Conservation (phyloP, 495 filamentous ascomycete species). For the Cladorrhinum samala region DNA sequence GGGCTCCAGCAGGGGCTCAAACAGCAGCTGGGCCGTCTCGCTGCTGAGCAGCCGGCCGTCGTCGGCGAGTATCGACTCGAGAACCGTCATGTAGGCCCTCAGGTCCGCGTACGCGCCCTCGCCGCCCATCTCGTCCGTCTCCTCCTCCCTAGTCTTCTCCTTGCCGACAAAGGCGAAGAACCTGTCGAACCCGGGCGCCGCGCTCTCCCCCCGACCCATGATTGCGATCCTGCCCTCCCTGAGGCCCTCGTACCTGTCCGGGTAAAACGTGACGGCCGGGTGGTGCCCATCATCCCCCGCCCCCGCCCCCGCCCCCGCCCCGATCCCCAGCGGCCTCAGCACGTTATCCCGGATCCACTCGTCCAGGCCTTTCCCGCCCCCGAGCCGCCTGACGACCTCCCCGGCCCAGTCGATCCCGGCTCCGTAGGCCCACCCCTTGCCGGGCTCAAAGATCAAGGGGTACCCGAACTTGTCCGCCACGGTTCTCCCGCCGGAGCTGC, state of each 20-base stretch:
- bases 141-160: constrained; percentile 1
- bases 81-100: constrained; percentile 23
- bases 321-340: constrained; percentile 17
- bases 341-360: constrained; percentile 25
- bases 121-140: constrained; percentile 22
- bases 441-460: constrained; percentile 34
- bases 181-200: no score
- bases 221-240: background rate
- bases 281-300: constrained; percentile 21
- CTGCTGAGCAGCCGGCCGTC: constrained; percentile 25
- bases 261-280: no score
- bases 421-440: constrained; percentile 34
- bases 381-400: constrained; percentile 22
- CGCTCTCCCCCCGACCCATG: background rate
- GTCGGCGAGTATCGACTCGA: constrained; percentile 25
- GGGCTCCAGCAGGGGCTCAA: constrained; percentile 23
- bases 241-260: background rate
- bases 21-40: constrained; percentile 24
- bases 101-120: constrained; percentile 25
- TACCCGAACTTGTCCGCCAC: constrained; percentile 23
- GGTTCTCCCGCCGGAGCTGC: constrained; percentile 3
- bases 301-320: background rate
- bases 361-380: constrained; percentile 19
- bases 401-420: constrained; percentile 31
- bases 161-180: no score